Evolutionary conservation across 2,329 filamentous ascomycete species (phyloP).

Genomic region (Davidsoniella neocaledoniae): DNA sequence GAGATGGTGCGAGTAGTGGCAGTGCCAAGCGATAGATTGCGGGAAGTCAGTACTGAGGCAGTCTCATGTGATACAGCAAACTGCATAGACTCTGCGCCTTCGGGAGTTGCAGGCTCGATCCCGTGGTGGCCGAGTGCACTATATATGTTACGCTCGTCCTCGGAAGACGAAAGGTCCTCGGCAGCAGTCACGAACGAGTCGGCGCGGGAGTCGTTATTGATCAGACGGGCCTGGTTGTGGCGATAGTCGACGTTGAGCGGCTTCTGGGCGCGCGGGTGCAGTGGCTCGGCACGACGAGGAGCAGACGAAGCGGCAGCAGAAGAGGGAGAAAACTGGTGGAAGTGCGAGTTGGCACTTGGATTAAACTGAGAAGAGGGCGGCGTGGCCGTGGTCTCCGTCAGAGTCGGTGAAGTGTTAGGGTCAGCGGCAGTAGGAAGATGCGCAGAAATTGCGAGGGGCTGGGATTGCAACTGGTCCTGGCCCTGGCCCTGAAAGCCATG

Average conservation of each 20-base stretch:
- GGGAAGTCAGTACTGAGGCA: constrained; percentile 3
- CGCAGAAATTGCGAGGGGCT: neutral
- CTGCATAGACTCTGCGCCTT: constrained; percentile 3
- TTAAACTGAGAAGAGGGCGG: neutral
- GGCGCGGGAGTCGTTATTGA: constrained; percentile 9
- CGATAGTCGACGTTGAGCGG: constrained; percentile 3
- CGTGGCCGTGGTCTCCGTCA: constrained; percentile 1
- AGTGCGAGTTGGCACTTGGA: too few relatives aligned
- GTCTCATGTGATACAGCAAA: neutral
- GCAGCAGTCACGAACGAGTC: constrained; percentile 13
- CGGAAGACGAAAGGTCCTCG: constrained; percentile 12
- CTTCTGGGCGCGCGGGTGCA: constrained; percentile 6
- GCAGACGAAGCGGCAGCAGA: neutral
- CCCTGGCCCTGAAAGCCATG: neutral
- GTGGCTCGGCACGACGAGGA: neutral
- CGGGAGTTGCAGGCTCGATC: constrained; percentile 1
- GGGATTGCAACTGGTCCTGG: neutral
- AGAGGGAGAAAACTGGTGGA: neutral
- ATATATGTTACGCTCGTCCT: constrained; percentile 5
- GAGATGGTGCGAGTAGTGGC: neutral
- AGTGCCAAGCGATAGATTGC: neutral
- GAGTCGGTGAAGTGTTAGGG: neutral
- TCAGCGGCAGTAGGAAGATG: neutral
- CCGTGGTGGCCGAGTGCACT: neutral
- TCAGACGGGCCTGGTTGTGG: constrained; percentile 5